Percentiles rank a stretch among this genome's conserved stretches.
These are phyloP conservation scores for Vitis rotundifolia DNA, from an alignment of 164 flowering plant genomes.

Conservation along the genomic window DNA sequence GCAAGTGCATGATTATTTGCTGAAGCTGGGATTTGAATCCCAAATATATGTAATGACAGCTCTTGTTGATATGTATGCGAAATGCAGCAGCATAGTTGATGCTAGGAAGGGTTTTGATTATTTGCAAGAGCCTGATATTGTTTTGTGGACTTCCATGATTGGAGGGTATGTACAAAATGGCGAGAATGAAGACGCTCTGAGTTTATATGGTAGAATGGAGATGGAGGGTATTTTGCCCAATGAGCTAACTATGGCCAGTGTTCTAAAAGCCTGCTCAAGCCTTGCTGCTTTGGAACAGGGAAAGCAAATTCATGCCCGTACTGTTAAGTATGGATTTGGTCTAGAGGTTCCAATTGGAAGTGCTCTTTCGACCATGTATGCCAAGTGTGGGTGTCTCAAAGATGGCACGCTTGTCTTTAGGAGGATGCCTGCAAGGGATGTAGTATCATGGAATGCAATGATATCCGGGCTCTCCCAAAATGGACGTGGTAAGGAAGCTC, in stretches of 20 bases:
- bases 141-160: conserved; percentile 88
- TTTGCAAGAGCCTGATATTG: conserved; percentile 64
- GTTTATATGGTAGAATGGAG: conserved; percentile 67
- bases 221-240: conserved; percentile 62
- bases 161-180: conserved; percentile 83
- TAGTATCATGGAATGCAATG: conserved; percentile 82
- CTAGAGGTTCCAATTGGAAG: conserved; percentile 68
- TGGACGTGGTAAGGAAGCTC: conserved; percentile 63
- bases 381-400: conserved; percentile 71
- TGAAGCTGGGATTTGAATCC: conserved; percentile 62
- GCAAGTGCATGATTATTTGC: conserved; percentile 61
- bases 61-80: conserved; percentile 87
- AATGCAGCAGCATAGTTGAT: conserved; percentile 57
- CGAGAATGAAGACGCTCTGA: conserved; percentile 70
- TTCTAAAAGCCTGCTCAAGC: conserved; percentile 75
- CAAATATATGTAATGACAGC: conserved; percentile 69
- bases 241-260: conserved; percentile 76
- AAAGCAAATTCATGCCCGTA: conserved; percentile 71
- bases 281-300: conserved; percentile 85
- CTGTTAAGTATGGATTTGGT: conserved; percentile 66
- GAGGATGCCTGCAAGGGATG: conserved; percentile 61
- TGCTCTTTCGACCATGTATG: conserved; percentile 79
- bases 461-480: conserved; percentile 85
- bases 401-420: conserved; percentile 62
- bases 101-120: conserved; percentile 72